These are phyloP conservation scores for Acacia confusa DNA, from an alignment of 306 rosid genomes.

Conservation along the genomic window DNA sequence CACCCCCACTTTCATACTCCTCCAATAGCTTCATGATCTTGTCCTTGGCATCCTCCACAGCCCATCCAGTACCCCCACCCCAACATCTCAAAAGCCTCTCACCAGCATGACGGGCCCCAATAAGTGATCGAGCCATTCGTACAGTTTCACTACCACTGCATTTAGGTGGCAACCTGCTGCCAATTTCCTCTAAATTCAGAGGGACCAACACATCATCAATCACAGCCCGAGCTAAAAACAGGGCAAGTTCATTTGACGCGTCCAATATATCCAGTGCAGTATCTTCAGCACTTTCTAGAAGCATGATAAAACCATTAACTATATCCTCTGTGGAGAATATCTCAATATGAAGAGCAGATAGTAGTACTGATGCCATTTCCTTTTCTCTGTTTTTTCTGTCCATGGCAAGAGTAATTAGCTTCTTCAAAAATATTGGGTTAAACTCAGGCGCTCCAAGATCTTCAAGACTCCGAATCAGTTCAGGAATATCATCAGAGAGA, in stretches of 20 bases:
- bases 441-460: constrained; percentile 81
- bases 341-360: constrained; percentile 94
- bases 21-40: constrained; percentile 89
- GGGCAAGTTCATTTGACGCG: constrained; percentile 96
- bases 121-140: constrained; percentile 72
- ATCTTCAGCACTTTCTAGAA: constrained; percentile 91
- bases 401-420: constrained; percentile 88
- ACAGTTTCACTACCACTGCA: constrained; percentile 86
- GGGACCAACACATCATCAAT: constrained; percentile 95
- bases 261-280: constrained; percentile 90
- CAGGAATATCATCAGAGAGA: constrained; percentile 95
- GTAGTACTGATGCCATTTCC: constrained; percentile 98
- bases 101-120: constrained; percentile 95
- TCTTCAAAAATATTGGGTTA: constrained; percentile 90
- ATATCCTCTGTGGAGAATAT: constrained; percentile 92
- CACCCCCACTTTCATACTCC: constrained; percentile 96
- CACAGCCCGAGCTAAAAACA: constrained; percentile 91
- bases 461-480: constrained; percentile 84
- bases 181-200: constrained; percentile 82
- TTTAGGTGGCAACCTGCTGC: constrained; percentile 59
- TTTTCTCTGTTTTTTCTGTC: constrained; percentile 96
- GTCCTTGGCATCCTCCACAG: constrained; percentile 99
- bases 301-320: constrained; percentile 81
- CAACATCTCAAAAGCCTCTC: constrained; percentile 95
- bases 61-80: constrained; percentile 99